These are phyloP conservation scores for Leptographium procerum DNA, from an alignment of 2,329 filamentous ascomycete genomes.

Conservation along the genomic window DNA sequence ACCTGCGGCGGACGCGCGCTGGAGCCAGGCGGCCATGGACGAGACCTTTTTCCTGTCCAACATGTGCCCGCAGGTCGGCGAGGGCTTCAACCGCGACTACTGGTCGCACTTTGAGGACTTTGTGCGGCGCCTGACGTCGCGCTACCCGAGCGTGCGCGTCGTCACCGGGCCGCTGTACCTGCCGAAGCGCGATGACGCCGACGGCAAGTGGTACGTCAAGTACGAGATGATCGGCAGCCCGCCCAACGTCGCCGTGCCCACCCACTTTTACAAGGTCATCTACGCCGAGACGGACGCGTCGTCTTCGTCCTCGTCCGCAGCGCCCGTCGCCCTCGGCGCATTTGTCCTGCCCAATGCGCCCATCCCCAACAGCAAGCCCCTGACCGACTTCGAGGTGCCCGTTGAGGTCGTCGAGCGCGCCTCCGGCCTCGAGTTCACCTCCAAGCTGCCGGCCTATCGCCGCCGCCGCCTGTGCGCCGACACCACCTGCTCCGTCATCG, in stretches of 20 bases:
- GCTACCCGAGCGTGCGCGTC: constrained; percentile 78
- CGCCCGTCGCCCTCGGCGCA: constrained; percentile 74
- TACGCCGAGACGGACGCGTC: constrained; percentile 74
- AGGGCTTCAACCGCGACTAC: constrained; percentile 98
- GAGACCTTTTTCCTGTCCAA: constrained; percentile 88
- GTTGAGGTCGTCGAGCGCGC: constrained; percentile 87
- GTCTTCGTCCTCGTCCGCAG: constrained; percentile 45
- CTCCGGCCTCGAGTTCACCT: constrained; percentile 82
- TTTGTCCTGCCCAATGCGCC: constrained; percentile 89
- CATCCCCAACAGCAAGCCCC: constrained; percentile 77
- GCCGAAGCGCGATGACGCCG: constrained; percentile 65
- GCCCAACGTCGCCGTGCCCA: constrained; percentile 89
- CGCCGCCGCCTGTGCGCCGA: constrained; percentile 77
- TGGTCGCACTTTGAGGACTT: constrained; percentile 99
- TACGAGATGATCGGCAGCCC: constrained; percentile 95
- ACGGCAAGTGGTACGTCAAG: constrained; percentile 89
- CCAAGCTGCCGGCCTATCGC: constrained; percentile 61
- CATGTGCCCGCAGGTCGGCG: constrained; percentile 97
- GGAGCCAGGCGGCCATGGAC: constrained; percentile 89
- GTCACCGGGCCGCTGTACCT: constrained; percentile 92
- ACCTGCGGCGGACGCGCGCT: constrained; percentile 90
- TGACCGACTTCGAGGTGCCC: constrained; percentile 89
- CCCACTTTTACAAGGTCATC: constrained; percentile 99
- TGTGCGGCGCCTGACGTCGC: constrained; percentile 67
- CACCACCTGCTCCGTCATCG: constrained; percentile 68